Base-by-base conservation (phyloP, 108 stramenopile genomes). In the Pseudonitzschia delicatissima region DNA sequence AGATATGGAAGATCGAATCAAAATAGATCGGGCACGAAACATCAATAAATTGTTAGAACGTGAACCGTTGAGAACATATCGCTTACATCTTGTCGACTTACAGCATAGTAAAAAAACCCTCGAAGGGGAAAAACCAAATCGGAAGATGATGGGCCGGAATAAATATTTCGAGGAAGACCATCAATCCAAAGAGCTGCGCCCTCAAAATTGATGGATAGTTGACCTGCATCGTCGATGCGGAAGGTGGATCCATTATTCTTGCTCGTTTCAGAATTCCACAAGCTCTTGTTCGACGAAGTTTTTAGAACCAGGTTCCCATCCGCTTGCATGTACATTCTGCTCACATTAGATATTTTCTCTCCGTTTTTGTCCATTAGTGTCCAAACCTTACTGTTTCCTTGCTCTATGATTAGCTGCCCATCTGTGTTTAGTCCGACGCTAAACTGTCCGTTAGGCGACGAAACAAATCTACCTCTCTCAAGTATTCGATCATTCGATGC, bases 301-400 rank as follows among this genome's bases (percentile, higher is more conserved):
- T 55, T 21, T 15, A 68, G 18, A 23, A 68, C 57, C 28, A 68
- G 34, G 45, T 68, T 68, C 27, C 68, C 68, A 48, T 68, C 68
- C 17, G 39, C 0, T 34, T 68, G 68, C 57, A 68, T 50, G 50
- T 32, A 67, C 6, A 53, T 28, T 13, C 49, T 42, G 48, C 66
- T 20, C 6, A 66, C 60, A 60, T 67, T 47, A 1, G 47, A 18
- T 26, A 50, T 31, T 9, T 34, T 36, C 7, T 28, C 35, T 12
- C 64, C 51, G 2, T 45, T 31, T n/a, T 65, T 42, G 49, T 52
- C 52, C 47, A 32, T 60, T 3, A 74, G 33, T 1, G 59, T 53
- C n/a, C 58, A 40, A n/a, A 55, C 45, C 25, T 62, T 50, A 31
- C 27, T n/a, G 17, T 33, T n/a, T 1, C 32, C 18, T 9, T 59